These are phyloP conservation scores for Coemansia sp. DNA, from an alignment of 192 early-diverging fungal species.

Conservation along the genomic window DNA sequence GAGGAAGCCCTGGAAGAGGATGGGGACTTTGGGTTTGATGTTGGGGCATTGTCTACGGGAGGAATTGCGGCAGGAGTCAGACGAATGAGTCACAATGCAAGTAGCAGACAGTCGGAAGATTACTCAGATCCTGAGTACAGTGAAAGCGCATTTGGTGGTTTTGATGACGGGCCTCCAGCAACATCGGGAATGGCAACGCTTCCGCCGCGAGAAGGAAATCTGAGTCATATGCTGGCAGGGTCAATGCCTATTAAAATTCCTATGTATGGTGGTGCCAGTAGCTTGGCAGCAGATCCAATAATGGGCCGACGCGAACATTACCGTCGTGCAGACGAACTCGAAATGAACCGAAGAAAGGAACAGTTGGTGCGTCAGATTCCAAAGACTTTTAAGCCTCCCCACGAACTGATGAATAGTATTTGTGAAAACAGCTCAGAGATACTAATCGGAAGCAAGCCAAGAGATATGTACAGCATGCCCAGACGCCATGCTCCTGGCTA, in stretches of 20 bases:
- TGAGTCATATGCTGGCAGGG: constrained; percentile 45
- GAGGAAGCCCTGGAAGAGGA: neutral
- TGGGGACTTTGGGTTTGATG: neutral
- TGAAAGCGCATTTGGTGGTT: constrained; percentile 33
- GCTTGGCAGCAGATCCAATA: constrained; percentile 19
- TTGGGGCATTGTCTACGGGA: neutral
- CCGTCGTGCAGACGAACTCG: constrained; percentile 29
- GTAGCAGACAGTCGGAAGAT: constrained; percentile 29
- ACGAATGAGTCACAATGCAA: neutral
- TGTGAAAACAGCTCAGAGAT: constrained; percentile 34
- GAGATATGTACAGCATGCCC: constrained; percentile 38
- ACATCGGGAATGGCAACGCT: neutral
- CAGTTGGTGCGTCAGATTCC: constrained; percentile 34
- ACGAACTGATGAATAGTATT: constrained; percentile 42
- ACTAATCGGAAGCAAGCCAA: constrained; percentile 48
- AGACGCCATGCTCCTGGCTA: constrained; percentile 41
- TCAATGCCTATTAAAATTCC: constrained; percentile 55
- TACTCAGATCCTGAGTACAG: constrained; percentile 29
- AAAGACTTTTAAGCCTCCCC: constrained; percentile 52
- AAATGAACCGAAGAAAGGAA: constrained; percentile 29
- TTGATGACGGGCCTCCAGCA: constrained; percentile 12
- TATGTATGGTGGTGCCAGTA: constrained; percentile 18
- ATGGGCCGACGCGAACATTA: constrained; percentile 34
- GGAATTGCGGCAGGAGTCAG: neutral
- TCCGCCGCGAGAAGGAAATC: constrained; percentile 15